Evolutionary conservation across 208 protist species (phyloP).

Genomic region (Novymonas esmeraldas): DNA sequence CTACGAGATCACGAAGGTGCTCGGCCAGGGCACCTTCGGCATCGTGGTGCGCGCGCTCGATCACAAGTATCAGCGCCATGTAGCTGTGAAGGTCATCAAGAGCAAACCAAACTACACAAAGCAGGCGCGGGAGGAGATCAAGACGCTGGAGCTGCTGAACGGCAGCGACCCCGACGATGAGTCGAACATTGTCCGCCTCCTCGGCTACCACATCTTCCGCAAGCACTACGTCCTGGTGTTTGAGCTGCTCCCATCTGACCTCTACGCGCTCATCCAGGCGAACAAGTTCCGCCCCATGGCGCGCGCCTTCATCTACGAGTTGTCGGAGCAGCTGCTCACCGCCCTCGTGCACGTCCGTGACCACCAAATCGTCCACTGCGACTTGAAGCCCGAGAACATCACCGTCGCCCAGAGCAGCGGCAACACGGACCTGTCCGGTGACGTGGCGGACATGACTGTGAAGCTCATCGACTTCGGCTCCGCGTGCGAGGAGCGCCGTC

Average conservation of each 20-base stretch:
- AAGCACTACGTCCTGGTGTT: slow-evolving; percentile 84
- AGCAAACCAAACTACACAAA: slow-evolving; percentile 79
- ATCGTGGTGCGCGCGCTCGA: slow-evolving; percentile 87
- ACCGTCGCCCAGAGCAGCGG: slow-evolving; percentile 56
- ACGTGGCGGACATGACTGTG: slow-evolving; percentile 57
- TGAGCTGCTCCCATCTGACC: slow-evolving; percentile 70
- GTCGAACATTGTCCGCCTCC: slow-evolving; percentile 69
- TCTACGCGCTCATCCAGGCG: slow-evolving; percentile 71
- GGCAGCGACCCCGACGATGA: slow-evolving; percentile 62
- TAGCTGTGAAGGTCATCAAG: slow-evolving; percentile 91
- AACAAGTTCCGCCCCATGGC: slow-evolving; percentile 84
- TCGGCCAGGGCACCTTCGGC: slow-evolving; percentile 91
- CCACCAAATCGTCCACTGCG: slow-evolving; percentile 94
- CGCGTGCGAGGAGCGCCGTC: slow-evolving; percentile 92
- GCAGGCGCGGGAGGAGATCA: slow-evolving; percentile 87
- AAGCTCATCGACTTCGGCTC: slow-evolving; percentile 99
- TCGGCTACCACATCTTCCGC: slow-evolving; percentile 67
- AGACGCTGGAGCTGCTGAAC: slow-evolving; percentile 69
- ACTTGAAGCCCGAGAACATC: slow-evolving; percentile 98
- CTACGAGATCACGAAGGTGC: slow-evolving; percentile 82
- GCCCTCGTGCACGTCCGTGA: slow-evolving; percentile 68
- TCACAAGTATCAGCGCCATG: slow-evolving; percentile 45
- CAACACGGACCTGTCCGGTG: neutral
- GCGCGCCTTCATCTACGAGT: slow-evolving; percentile 66
- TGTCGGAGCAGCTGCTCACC: slow-evolving; percentile 66